phyloP scores from a whole-genome alignment of 73 alveolate genomes.

The Blepharisma stoltei region DNA sequence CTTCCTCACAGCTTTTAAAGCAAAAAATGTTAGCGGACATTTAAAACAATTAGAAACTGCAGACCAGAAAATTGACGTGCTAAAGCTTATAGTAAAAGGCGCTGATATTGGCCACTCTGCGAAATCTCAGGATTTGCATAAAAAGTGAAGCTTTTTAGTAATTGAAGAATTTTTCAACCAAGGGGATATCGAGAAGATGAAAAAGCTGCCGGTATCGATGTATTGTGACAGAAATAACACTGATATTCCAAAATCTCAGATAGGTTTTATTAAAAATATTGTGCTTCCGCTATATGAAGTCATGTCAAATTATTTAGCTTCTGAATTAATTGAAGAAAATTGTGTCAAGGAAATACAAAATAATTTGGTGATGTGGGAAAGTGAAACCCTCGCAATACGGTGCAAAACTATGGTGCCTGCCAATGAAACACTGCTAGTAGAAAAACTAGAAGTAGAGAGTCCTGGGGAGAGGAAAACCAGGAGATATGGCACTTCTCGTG shows the following conservation, averaged over 20 bases:
- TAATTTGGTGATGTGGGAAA: slow-evolving; percentile 1
- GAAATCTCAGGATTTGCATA: slow-evolving; percentile 30
- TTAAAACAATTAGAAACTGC: not conserved
- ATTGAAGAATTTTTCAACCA: slow-evolving; percentile 40
- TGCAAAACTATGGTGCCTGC: too few relatives aligned
- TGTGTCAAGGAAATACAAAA: slow-evolving; percentile 1
- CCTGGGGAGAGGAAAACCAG: too few relatives aligned
- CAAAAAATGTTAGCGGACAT: not conserved
- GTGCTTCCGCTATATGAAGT: slow-evolving; percentile 28
- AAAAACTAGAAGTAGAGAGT: too few relatives aligned
- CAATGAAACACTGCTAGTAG: too few relatives aligned
- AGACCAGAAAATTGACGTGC: not conserved
- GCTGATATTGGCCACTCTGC: slow-evolving; percentile 41
- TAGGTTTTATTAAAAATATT: slow-evolving; percentile 34
- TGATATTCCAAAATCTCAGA: slow-evolving; percentile 39
- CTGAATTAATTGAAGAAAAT: not conserved
- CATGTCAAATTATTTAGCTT: not conserved
- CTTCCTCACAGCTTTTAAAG: not conserved
- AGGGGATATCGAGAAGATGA: slow-evolving; percentile 42
- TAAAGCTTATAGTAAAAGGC: not conserved
- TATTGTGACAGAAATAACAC: slow-evolving; percentile 43
- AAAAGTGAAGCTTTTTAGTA: slow-evolving; percentile 32
- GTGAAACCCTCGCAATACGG: not conserved
- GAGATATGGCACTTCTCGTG: too few relatives aligned
- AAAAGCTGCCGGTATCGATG: slow-evolving; percentile 31